These are phyloP conservation scores for Colletotrichum lindemuthianum DNA, from an alignment of 2,329 filamentous ascomycete species.

Conservation along the genomic window DNA sequence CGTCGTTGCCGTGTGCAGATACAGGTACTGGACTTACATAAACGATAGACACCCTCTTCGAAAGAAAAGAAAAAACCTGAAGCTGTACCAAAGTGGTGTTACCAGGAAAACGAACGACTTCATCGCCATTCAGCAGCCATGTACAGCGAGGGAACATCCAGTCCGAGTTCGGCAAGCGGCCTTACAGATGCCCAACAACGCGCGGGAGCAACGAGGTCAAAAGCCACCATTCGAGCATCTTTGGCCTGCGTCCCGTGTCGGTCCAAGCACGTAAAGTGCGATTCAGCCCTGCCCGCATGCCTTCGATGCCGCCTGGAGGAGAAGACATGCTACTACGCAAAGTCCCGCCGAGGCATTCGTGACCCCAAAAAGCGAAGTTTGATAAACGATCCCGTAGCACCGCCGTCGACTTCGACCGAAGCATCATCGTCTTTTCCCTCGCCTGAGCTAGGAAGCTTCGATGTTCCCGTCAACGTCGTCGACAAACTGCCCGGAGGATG, in stretches of 20 bases:
- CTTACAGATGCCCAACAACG: constrained; percentile 18
- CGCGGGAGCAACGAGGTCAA: constrained; percentile 39
- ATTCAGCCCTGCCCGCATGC: constrained; percentile 49
- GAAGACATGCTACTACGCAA: constrained; percentile 58
- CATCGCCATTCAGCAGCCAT: constrained; percentile 8
- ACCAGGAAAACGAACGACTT: neutral
- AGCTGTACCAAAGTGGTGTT: neutral
- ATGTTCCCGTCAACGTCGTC: constrained; percentile 35
- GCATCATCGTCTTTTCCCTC: constrained; percentile 26
- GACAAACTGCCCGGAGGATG: constrained; percentile 40
- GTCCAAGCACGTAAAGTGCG: constrained; percentile 54
- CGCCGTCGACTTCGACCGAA: constrained; percentile 18
- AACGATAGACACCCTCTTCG: constrained; percentile 20
- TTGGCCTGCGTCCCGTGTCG: constrained; percentile 59
- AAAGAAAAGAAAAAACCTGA: neutral
- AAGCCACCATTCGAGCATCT: constrained; percentile 52
- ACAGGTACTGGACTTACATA: constrained; percentile 25
- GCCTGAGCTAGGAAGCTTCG: constrained; percentile 38
- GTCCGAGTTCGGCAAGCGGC: constrained; percentile 20
- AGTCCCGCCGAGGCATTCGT: constrained; percentile 57
- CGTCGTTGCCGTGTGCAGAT: too few species aligned
- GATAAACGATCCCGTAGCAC: constrained; percentile 41
- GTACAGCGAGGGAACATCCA: constrained; percentile 14
- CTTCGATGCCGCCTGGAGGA: constrained; percentile 55
- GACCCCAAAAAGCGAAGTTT: constrained; percentile 47